Evolutionary conservation across 1,284 basidiomycete species (phyloP).

Genomic region (Ceratobasidium sp.): DNA sequence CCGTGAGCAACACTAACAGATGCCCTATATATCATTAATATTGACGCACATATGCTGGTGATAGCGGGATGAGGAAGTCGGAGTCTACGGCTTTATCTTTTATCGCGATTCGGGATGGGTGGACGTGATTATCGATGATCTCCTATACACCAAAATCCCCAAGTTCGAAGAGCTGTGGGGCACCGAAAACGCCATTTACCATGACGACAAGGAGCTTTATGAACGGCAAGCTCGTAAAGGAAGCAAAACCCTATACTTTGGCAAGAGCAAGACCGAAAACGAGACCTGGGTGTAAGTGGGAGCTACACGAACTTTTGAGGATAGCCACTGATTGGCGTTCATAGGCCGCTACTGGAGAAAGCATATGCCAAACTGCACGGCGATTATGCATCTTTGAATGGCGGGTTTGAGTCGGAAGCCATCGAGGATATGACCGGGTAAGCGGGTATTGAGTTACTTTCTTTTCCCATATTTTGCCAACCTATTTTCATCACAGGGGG

Average conservation of each 20-base stretch:
- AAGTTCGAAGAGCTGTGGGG: slow-evolving; percentile 49
- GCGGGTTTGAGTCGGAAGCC: slow-evolving; percentile 62
- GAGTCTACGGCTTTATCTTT: slow-evolving; percentile 63
- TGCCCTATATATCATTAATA: no score
- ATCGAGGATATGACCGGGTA: slow-evolving; percentile 66
- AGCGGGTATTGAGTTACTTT: neutral
- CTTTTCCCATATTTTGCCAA: neutral
- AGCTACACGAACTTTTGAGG: neutral
- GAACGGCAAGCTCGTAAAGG: slow-evolving; percentile 35
- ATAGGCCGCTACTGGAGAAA: slow-evolving; percentile 49
- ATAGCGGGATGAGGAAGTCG: slow-evolving; percentile 65
- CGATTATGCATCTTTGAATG: slow-evolving; percentile 61
- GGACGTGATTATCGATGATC: slow-evolving; percentile 50
- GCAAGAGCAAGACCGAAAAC: slow-evolving; percentile 49
- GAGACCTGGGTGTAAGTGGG: slow-evolving; percentile 50
- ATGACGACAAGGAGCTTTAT: slow-evolving; percentile 46
- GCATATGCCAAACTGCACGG: slow-evolving; percentile 55
- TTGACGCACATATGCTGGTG: slow-evolving; percentile 12
- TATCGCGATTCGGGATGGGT: slow-evolving; percentile 49
- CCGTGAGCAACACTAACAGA: slow-evolving; percentile 58
- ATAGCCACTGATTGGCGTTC: neutral
- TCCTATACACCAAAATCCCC: slow-evolving; percentile 44
- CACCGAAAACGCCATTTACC: slow-evolving; percentile 42
- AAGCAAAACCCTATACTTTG: slow-evolving; percentile 49
- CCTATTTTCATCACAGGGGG: neutral